These are phyloP conservation scores for Luffa aegyptiaca DNA, from an alignment of 306 rosid genomes.

Conservation along the genomic window DNA sequence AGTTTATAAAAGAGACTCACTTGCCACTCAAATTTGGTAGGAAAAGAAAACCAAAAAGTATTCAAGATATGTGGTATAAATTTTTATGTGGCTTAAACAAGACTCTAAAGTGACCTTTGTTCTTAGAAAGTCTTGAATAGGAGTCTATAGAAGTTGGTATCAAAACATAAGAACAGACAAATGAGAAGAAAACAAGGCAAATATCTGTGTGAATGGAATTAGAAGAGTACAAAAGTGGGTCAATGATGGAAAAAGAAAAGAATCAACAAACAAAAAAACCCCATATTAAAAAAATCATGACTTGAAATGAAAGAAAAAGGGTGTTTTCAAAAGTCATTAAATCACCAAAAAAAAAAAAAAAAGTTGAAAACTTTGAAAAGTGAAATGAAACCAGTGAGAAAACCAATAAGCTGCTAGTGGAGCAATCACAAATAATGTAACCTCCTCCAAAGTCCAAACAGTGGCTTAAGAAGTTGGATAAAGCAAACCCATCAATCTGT, in stretches of 20 bases:
- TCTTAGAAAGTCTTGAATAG: neutral
- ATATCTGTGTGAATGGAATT: neutral
- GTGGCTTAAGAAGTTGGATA: neutral
- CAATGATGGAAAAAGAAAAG: neutral
- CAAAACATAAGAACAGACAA: neutral
- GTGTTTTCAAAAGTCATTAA: neutral
- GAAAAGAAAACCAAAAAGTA: neutral
- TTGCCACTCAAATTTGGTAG: neutral
- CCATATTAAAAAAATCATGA: neutral
- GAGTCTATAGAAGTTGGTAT: neutral
- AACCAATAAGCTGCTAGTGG: neutral
- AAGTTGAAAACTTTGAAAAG: neutral
- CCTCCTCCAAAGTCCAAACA: neutral
- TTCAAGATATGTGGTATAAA: neutral
- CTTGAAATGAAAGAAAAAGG: neutral
- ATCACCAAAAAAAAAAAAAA: neutral
- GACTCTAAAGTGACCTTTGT: neutral
- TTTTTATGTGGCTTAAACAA: neutral
- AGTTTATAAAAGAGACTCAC: neutral
- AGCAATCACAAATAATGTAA: neutral
- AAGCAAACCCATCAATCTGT: neutral
- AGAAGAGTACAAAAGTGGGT: neutral
- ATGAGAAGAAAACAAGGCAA: neutral
- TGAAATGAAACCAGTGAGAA: constrained; percentile 3
- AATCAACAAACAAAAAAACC: neutral